A percentile compares a stretch with the other conserved stretches of the same genome.
Conservation (phyloP, 2,329 filamentous ascomycete genomes). For the Diplodia sapinea region DNA sequence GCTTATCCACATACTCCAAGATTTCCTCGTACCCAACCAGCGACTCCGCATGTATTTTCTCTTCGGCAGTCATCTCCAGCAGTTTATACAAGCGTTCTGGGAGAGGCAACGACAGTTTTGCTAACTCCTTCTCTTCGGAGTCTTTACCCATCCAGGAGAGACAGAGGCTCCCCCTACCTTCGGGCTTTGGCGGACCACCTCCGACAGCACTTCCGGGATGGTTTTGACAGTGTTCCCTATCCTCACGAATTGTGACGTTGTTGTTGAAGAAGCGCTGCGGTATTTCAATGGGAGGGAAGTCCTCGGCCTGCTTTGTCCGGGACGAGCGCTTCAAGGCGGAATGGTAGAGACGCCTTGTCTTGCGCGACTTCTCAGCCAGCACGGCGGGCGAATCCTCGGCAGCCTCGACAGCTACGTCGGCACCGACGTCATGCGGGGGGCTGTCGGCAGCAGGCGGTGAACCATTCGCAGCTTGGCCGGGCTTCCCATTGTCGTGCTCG, state of each 20-base stretch:
- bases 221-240: conserved; percentile 29
- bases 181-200: conserved; percentile 31
- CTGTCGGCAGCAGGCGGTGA: not conserved
- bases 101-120: conserved; percentile 8
- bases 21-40: not conserved
- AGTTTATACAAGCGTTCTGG: conserved; percentile 5
- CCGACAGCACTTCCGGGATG: not conserved
- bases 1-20: conserved; percentile 17
- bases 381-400: conserved; percentile 42
- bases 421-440: conserved; percentile 37
- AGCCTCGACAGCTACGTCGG: conserved; percentile 32
- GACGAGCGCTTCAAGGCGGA: conserved; percentile 45
- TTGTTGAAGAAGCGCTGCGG: conserved; percentile 63
- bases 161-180: not conserved
- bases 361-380: conserved; percentile 46
- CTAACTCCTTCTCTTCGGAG: conserved; percentile 1
- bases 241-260: conserved; percentile 55
- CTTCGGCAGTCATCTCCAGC: conserved; percentile 13
- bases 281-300: conserved; percentile 53
- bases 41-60: not conserved
- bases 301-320: conserved; percentile 42
- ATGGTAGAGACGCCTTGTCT: conserved; percentile 43
- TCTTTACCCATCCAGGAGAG: not conserved
- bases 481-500: not conserved
- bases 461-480: conserved; percentile 19